A percentile compares a stretch with the other conserved stretches of the same genome.
These are phyloP conservation scores for Cyberlindnera xishuangbannaensis DNA, from an alignment of 805 yeast species.

Conservation along the genomic window DNA sequence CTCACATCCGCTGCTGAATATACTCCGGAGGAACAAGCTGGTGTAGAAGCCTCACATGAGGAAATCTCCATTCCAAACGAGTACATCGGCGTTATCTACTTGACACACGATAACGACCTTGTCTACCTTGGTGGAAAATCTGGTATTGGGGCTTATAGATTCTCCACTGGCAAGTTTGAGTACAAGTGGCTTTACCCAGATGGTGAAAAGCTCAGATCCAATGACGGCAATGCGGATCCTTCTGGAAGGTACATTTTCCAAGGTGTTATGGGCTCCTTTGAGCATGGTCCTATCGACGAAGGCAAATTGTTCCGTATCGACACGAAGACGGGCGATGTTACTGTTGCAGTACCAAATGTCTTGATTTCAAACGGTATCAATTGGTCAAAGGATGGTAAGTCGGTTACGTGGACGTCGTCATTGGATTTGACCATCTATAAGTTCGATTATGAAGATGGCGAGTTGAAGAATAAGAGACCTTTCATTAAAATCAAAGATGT, in stretches of 20 bases:
- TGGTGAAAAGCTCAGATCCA: constrained; percentile 48
- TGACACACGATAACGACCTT: constrained; percentile 45
- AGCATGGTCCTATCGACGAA: constrained; percentile 30
- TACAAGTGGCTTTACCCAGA: constrained; percentile 33
- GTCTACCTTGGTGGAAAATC: constrained; percentile 56
- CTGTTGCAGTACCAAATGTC: constrained; percentile 34
- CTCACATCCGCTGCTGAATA: constrained; percentile 22
- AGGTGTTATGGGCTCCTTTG: constrained; percentile 71
- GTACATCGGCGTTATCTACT: constrained; percentile 66
- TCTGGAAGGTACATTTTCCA: constrained; percentile 66
- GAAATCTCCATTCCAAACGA: constrained; percentile 34
- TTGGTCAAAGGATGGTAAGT: constrained; percentile 39
- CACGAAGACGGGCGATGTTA: constrained; percentile 24
- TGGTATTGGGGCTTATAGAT: constrained; percentile 57
- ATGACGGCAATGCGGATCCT: constrained; percentile 79
- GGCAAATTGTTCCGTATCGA: constrained; percentile 51
- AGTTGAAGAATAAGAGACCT: constrained; percentile 30
- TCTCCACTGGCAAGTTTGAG: constrained; percentile 34
- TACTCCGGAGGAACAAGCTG: constrained; percentile 20
- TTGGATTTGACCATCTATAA: constrained; percentile 40
- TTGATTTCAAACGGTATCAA: constrained; percentile 63
- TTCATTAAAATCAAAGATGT: constrained; percentile 33
- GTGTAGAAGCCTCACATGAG: constrained; percentile 30
- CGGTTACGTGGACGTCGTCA: constrained; percentile 51
- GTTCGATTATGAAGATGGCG: constrained; percentile 40